Base-by-base conservation (phyloP, 108 stramenopile genomes). In the Fragilariopsis cylindrus region DNA sequence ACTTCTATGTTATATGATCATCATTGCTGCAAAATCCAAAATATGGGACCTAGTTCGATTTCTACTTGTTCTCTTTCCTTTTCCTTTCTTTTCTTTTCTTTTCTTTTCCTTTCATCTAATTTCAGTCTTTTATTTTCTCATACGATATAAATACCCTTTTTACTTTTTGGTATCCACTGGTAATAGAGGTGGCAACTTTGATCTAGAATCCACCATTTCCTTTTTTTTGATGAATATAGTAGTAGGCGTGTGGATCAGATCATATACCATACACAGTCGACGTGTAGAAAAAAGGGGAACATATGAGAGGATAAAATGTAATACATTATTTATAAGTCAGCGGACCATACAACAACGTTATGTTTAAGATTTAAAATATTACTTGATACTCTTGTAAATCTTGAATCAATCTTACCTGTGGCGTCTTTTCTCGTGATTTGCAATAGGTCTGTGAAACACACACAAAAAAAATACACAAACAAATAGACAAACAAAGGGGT, bases 351-450 rank as follows among this genome's bases (percentile, higher is more conserved):
- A 41, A 68, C 18, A 45, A 48, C 6, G 48, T 11, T 67, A 13
- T 15, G 43, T 16, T n/a, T 3, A 65, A 65, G 45, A 19, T 15
- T 6, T 46, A 46, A 46, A 15, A 13, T 8, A n/a, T 65, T 65
- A 3, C 11, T 11, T 48, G 12, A 42, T 39, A 7, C 15, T 5
- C 30, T 18, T 44, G 5, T 39, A 11, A 39, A 7, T 63, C 0
- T 12, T 30, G 21, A 60, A 52, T 30, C 68, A 13, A 52, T 52
- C 77, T 64, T 62, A 83, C 82, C 48, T 83, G 39, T 49, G 68
- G 42, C 21, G 82, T 75, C 82, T 83, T 83, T 48, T 30, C 52
- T 53, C 82, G 73, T 4, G 70, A 53, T 60, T 83, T 77, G 82
- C 71, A 68, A 56, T 83, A 83, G 3, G 68, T 69, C 48, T 63